Base-by-base conservation (phyloP, 1,139 yeast genomes). In the Yamadazyma atlantica region DNA sequence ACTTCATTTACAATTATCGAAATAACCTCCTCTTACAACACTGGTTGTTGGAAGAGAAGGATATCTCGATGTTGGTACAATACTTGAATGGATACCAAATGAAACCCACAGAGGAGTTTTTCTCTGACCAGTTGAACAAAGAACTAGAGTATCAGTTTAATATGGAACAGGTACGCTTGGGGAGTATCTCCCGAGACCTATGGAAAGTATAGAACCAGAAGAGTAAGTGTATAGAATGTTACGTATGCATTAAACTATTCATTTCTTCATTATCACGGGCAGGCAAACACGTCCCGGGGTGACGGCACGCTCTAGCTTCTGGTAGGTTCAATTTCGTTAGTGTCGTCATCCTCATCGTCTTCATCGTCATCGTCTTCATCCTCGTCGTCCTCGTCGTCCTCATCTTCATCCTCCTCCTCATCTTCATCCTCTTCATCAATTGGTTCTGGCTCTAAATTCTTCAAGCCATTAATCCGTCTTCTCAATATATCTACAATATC, bases 401-500 rank as follows among this genome's bases (percentile, higher is more conserved):
- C 69, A 4, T 61, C 70, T 3, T 62, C 71, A 1, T 61, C 69
- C 1, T 63, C 69, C 2, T 58, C 66, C 3, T 61, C 65, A 3
- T 53, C 60, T 4, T 59, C 64, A 2, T 55, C 68, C 3, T 54
- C 64, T 1, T 58, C 67, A 6, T 61, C 69, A 3, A 55, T 64
- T 3, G 57, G 66, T 1, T 54, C 60, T 44, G 56, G 45, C 50
- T 56, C 55, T 31, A 60, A 60, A 3, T 29, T 42, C 43, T 63
- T 64, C 37, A 73, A 57, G 9, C 64, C 51, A 25, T 54, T 65
- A 47, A 68, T 75, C 46, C 69, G 71, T 42, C 79, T 73, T 36
- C 87, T 80, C 39, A 88, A 61, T 12, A 81, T 78, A 51, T 88
- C 96, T 9, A 89, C 97, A 38, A 90, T 78, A 48, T 89, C 97